Percentiles rank a stretch among this genome's conserved stretches.
phyloP scores from a whole-genome alignment of 2,329 filamentous ascomycete species.

The Pseudomassariella vexata region DNA sequence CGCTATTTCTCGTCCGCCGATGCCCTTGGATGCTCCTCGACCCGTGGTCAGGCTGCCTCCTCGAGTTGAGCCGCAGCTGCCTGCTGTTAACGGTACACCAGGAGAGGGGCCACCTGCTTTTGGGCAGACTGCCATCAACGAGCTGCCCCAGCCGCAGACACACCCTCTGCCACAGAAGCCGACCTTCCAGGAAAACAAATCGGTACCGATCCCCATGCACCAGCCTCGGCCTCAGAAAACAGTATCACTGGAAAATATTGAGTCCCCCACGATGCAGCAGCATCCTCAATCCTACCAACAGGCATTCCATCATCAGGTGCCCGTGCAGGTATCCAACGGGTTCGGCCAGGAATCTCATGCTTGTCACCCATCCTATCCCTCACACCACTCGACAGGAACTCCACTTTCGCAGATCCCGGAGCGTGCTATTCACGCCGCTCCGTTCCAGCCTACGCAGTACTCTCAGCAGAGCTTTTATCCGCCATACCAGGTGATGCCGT shows the following conservation, averaged over 20 bases:
- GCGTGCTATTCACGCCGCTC: slow-evolving; percentile 81
- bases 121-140: slow-evolving; percentile 38
- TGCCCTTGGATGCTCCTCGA: slow-evolving; percentile 54
- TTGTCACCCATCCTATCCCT: slow-evolving; percentile 63
- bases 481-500: slow-evolving; percentile 52
- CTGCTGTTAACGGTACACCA: slow-evolving; percentile 16
- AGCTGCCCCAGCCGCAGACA: slow-evolving; percentile 50
- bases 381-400: slow-evolving; percentile 67
- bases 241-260: slow-evolving; percentile 88
- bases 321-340: slow-evolving; percentile 59
- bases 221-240: slow-evolving; percentile 93
- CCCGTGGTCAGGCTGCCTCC: slow-evolving; percentile 83
- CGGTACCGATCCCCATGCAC: slow-evolving; percentile 66
- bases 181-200: slow-evolving; percentile 49
- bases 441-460: slow-evolving; percentile 76
- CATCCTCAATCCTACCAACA: slow-evolving; percentile 58
- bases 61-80: slow-evolving; percentile 21
- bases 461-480: slow-evolving; percentile 55
- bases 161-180: slow-evolving; percentile 55
- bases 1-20: slow-evolving; percentile 62
- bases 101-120: slow-evolving; percentile 13
- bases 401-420: slow-evolving; percentile 90
- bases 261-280: slow-evolving; percentile 61
- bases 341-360: slow-evolving; percentile 56
- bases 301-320: slow-evolving; percentile 94